Conservation (phyloP, 192 early-diverging fungal genomes). For the Rhizophagus sp. region DNA sequence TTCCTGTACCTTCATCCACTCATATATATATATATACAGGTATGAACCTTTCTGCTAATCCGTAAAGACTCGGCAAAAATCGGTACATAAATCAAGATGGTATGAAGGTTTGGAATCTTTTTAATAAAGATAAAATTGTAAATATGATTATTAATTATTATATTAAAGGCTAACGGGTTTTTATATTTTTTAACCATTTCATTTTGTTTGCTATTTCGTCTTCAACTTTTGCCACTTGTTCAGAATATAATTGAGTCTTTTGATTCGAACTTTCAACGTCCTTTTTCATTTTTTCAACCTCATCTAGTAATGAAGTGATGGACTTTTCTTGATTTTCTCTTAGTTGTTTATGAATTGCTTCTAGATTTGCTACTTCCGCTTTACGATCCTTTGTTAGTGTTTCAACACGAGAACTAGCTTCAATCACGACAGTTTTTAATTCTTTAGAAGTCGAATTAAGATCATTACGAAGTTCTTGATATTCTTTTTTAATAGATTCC, state of each 20-base stretch:
- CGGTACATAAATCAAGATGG: neutral
- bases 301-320: neutral
- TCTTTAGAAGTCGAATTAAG: slow-evolving; percentile 1
- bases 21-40: neutral
- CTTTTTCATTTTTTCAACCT: slow-evolving; percentile 21
- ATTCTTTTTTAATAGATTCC: slow-evolving; percentile 19
- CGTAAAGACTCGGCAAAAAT: neutral
- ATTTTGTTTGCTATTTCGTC: slow-evolving; percentile 24
- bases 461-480: neutral
- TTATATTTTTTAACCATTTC: slow-evolving; percentile 23
- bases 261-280: slow-evolving; percentile 14
- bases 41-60: neutral
- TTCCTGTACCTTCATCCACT: neutral
- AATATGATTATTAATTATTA: neutral
- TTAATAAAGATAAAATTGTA: neutral
- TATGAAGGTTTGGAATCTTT: neutral
- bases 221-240: slow-evolving; percentile 19
- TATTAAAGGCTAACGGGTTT: neutral
- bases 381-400: slow-evolving; percentile 6
- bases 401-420: slow-evolving; percentile 14
- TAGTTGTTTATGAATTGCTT: slow-evolving; percentile 5
- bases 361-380: neutral
- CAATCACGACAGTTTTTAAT: neutral
- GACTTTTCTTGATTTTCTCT: slow-evolving; percentile 31
- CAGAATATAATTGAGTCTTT: slow-evolving; percentile 12